Evolutionary conservation across 495 filamentous ascomycete genomes (phyloP), one percentile per base, ranked within the genome.

Genomic region (Hyaloscypha variabilis): DNA sequence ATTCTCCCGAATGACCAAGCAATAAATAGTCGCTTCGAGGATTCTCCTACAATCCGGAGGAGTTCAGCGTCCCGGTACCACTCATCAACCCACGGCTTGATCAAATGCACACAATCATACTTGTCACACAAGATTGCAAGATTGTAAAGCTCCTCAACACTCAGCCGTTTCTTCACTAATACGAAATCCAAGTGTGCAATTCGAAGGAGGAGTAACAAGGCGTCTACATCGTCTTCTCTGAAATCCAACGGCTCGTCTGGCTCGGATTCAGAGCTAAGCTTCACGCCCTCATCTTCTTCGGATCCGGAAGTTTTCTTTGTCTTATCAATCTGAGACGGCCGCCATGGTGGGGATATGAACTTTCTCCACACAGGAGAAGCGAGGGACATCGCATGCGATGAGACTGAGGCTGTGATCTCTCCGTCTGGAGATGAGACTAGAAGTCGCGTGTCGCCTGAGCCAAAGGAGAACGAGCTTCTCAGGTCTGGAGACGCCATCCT

Each of bases 41-140:
- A n/a, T 25, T 25, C 51, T 8, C 21, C 51, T 24, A 10, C 51
- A 24, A 54, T n/a, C 51, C 11, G 51, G 17, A 13, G 51, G 17
- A 13, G 51, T 24, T 1, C 1, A 8, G 49, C 49, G 23, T 25
- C 49, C 8, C 49, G 6, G 19, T 14, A 29, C 51, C 51, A 54
- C 19, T 54, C 23, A 29, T 29, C 26, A 6, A 29, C 26, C 51
- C 51, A 54, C 21, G 51, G 51, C 3, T 29, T 24, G 51, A 54
- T 25, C 21, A 54, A 29, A n/a, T 24, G 51, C 21, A 54, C 23
- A 29, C 51, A 54, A 26, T 58, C 54, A 28, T 58, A 58, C 29
- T 30, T 29, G 29, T 58, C 54, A 28, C 54, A 58, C 23, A 58
- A 34, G 30, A 60, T 29, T 3, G 58, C 39, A 26, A 46, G 19